Percentiles rank a stretch among this genome's conserved stretches.
Conservation (phyloP, 768 basidiomycete genomes). For the Kondoa malvinella region DNA sequence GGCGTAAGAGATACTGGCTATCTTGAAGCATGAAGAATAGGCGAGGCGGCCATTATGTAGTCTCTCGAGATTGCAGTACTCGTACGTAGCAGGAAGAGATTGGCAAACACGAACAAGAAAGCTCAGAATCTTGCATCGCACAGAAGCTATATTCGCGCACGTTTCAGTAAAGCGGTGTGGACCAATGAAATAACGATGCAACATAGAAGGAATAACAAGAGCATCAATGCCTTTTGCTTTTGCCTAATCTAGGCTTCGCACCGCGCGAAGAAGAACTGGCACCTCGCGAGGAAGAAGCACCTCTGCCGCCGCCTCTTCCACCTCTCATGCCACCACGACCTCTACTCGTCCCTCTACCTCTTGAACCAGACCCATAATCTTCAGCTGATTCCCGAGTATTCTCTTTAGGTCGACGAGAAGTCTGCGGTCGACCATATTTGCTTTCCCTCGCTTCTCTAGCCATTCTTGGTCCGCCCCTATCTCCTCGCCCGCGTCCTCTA, state of each 20-base stretch:
- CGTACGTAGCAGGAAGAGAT: too few relatives aligned
- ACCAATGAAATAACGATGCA: not conserved
- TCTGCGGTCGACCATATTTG: slow-evolving; percentile 60
- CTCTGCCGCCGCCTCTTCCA: slow-evolving; percentile 29
- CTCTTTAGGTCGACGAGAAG: slow-evolving; percentile 48
- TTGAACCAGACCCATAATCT: slow-evolving; percentile 33
- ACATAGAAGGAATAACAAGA: not conserved
- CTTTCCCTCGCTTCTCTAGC: slow-evolving; percentile 39
- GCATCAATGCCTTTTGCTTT: slow-evolving; percentile 21
- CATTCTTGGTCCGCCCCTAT: slow-evolving; percentile 41
- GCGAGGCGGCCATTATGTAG: too few relatives aligned
- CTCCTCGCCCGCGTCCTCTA: slow-evolving; percentile 34
- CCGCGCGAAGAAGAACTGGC: slow-evolving; percentile 10
- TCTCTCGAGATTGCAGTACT: too few relatives aligned
- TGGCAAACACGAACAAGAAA: too few relatives aligned
- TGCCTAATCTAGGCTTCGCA: slow-evolving; percentile 20
- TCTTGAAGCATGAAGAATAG: too few relatives aligned
- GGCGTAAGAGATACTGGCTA: too few relatives aligned
- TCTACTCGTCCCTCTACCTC: slow-evolving; percentile 31
- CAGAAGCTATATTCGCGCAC: too few relatives aligned
- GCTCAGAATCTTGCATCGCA: too few relatives aligned
- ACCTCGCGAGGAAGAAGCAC: slow-evolving; percentile 11
- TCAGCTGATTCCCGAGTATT: slow-evolving; percentile 45
- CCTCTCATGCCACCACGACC: slow-evolving; percentile 33
- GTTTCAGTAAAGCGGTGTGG: too few relatives aligned